Conservation (phyloP, 345 rosid genomes). For the Citrus maxima region DNA sequence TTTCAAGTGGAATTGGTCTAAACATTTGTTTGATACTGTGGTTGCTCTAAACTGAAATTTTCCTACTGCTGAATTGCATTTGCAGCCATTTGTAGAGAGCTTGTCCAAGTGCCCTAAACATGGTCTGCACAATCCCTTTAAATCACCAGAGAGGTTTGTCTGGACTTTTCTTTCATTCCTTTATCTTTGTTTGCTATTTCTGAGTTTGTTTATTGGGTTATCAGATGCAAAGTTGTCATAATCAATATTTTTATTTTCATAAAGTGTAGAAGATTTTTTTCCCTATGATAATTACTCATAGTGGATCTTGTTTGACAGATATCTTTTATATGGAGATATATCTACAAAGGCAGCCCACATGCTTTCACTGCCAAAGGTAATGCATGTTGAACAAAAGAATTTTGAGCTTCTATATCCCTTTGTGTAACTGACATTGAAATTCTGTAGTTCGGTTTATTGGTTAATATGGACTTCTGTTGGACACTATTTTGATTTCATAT, state of each 20-base stretch:
- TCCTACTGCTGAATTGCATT: slow-evolving; percentile 23
- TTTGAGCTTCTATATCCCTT: neutral
- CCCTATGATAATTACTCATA: neutral
- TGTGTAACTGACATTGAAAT: slow-evolving; percentile 7
- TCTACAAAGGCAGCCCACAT: slow-evolving; percentile 82
- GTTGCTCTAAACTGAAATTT: neutral
- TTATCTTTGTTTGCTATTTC: neutral
- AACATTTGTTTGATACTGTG: neutral
- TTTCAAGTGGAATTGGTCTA: neutral
- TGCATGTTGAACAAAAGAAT: slow-evolving; percentile 1
- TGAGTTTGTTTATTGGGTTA: neutral
- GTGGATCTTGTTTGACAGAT: slow-evolving; percentile 38
- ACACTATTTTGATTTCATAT: neutral
- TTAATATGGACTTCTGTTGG: neutral
- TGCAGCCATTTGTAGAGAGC: slow-evolving; percentile 95
- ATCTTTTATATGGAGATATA: slow-evolving; percentile 88
- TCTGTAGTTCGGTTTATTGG: neutral
- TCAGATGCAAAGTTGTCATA: neutral
- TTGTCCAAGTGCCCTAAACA: slow-evolving; percentile 90
- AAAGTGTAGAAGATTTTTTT: too few relatives aligned
- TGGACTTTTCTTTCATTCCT: slow-evolving; percentile 8
- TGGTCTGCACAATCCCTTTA: slow-evolving; percentile 97
- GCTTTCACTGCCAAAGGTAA: slow-evolving; percentile 87
- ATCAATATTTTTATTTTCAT: neutral
- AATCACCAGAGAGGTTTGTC: slow-evolving; percentile 84